Evolutionary conservation across 805 yeast species (phyloP).

Genomic region (Candida krabiensis): DNA sequence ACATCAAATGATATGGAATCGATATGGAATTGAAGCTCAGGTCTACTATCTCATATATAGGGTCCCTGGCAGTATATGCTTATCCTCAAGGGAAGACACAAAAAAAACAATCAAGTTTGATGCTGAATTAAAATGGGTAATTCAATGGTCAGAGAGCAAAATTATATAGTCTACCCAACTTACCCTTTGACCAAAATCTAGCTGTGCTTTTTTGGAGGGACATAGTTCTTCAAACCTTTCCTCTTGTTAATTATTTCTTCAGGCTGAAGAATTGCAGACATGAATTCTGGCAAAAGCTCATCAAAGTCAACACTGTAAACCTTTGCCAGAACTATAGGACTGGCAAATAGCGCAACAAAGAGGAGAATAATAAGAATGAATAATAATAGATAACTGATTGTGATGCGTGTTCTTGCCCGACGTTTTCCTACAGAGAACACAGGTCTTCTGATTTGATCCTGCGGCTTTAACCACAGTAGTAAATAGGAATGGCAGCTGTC

Average conservation of each 20-base stretch:
- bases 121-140: too few species aligned
- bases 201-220: constrained; percentile 22
- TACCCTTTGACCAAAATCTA: constrained; percentile 1
- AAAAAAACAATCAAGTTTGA: too few species aligned
- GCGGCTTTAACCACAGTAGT: constrained; percentile 60
- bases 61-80: too few species aligned
- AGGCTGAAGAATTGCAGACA: constrained; percentile 45
- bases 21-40: constrained; percentile 12
- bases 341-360: constrained; percentile 35
- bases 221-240: constrained; percentile 39
- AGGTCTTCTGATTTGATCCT: constrained; percentile 46
- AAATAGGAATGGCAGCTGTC: constrained; percentile 67
- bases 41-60: constrained; percentile 1
- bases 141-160: constrained; percentile 3
- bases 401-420: constrained; percentile 37
- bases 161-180: constrained; percentile 1
- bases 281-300: constrained; percentile 39
- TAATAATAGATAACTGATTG: constrained; percentile 34
- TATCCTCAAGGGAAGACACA: too few species aligned
- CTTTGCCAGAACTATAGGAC: constrained; percentile 39
- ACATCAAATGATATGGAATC: constrained; percentile 11
- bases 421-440: constrained; percentile 42
- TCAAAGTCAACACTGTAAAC: constrained; percentile 40
- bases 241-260: constrained; percentile 25
- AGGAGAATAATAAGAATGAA: constrained; percentile 34